A percentile compares a stretch with the other conserved stretches of the same genome.
Evolutionary conservation across 306 rosid species (phyloP).

Genomic region (Inga oerstediana): DNA sequence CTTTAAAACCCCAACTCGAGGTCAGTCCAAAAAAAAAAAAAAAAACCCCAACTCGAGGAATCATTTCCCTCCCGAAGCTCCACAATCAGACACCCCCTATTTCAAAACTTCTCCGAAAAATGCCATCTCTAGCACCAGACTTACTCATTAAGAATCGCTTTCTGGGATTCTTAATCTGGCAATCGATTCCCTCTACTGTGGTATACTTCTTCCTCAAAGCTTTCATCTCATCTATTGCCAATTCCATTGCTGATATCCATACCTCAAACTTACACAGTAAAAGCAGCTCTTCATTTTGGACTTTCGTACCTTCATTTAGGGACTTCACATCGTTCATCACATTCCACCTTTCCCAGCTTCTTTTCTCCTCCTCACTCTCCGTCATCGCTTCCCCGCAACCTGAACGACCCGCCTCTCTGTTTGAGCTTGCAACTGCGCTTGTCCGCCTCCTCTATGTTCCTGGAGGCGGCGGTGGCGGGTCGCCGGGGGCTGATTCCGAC

Average conservation of each 20-base stretch:
- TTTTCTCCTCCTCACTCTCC: slow-evolving; percentile 77
- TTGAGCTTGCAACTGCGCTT: slow-evolving; percentile 43
- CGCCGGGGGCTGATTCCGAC: background rate
- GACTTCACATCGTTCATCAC: slow-evolving; percentile 45
- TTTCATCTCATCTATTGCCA: slow-evolving; percentile 36
- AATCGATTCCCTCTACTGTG: slow-evolving; percentile 75
- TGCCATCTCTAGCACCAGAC: slow-evolving; percentile 40
- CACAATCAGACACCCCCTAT: background rate
- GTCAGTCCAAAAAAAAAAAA: too few relatives aligned
- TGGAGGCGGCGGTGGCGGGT: background rate
- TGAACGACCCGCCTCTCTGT: slow-evolving; percentile 44
- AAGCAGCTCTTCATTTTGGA: slow-evolving; percentile 23
- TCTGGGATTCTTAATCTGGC: slow-evolving; percentile 84
- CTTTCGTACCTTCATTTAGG: slow-evolving; percentile 39
- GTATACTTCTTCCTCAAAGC: slow-evolving; percentile 55
- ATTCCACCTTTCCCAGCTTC: slow-evolving; percentile 65
- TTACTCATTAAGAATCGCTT: slow-evolving; percentile 61
- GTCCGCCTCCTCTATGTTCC: slow-evolving; percentile 57
- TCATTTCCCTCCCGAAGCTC: slow-evolving; percentile 3
- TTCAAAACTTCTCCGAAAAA: background rate
- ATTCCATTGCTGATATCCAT: background rate
- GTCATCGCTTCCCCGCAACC: slow-evolving; percentile 58
- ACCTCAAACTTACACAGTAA: background rate
- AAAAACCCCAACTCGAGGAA: background rate
- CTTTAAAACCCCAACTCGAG: background rate